Evolutionary conservation across 2,329 filamentous ascomycete species (phyloP).

Genomic region (Claviceps cyperi): DNA sequence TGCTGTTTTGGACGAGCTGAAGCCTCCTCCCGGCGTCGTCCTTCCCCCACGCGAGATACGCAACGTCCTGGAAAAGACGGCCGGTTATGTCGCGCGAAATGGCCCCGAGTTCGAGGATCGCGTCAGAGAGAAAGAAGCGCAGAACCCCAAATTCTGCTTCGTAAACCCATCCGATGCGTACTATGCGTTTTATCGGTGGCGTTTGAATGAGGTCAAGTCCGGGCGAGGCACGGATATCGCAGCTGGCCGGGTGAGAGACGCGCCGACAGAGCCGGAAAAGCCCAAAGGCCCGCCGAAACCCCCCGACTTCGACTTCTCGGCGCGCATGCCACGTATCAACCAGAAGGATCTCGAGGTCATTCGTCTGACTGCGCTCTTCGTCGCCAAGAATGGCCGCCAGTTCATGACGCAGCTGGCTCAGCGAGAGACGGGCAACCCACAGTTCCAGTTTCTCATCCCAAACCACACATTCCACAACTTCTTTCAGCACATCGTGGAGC

Average conservation of each 20-base stretch:
- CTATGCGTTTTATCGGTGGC: constrained; percentile 80
- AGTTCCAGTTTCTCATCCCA: constrained; percentile 90
- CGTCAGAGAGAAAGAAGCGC: constrained; percentile 70
- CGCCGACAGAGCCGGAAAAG: constrained; percentile 39
- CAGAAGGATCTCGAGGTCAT: constrained; percentile 74
- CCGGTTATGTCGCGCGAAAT: constrained; percentile 69
- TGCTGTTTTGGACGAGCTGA: constrained; percentile 48
- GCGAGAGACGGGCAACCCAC: constrained; percentile 76
- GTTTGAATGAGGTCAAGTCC: constrained; percentile 68
- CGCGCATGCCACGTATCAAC: constrained; percentile 93
- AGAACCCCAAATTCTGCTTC: constrained; percentile 86
- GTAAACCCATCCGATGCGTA: constrained; percentile 69
- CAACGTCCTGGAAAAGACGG: constrained; percentile 79
- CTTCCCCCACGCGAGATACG: constrained; percentile 83
- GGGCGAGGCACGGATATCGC: constrained; percentile 69
- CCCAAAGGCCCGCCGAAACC: constrained; percentile 75
- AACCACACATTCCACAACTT: constrained; percentile 96
- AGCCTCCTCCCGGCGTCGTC: constrained; percentile 70
- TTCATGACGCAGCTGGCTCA: constrained; percentile 87
- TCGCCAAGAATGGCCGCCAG: constrained; percentile 79
- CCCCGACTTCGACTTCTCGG: constrained; percentile 80
- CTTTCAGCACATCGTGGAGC: constrained; percentile 82
- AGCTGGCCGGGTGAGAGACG: constrained; percentile 57
- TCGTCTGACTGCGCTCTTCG: constrained; percentile 72
- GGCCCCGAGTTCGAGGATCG: constrained; percentile 62